These are phyloP conservation scores for Elsinoe batatas DNA, from an alignment of 2,329 filamentous ascomycete genomes.

Conservation along the genomic window DNA sequence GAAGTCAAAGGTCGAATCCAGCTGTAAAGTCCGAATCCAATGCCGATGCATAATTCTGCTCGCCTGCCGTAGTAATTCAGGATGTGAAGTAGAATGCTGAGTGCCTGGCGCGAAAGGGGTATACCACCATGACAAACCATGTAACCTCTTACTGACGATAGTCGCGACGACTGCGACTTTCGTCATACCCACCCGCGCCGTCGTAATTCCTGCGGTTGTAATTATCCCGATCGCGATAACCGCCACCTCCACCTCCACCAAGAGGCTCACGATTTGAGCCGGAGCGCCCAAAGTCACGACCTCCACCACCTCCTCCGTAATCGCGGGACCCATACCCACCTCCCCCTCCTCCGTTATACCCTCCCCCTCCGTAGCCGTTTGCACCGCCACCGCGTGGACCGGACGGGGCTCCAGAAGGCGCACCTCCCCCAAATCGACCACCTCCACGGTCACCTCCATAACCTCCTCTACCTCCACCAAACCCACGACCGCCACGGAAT, in stretches of 20 bases:
- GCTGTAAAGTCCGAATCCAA: neutral
- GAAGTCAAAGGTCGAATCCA: too few relatives aligned
- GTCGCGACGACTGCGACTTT: conserved; percentile 52
- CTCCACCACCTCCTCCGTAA: conserved; percentile 33
- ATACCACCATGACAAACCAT: conserved; percentile 9
- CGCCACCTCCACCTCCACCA: conserved; percentile 42
- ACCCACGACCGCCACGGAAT: conserved; percentile 36
- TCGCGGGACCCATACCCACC: conserved; percentile 27
- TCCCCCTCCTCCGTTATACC: conserved; percentile 22
- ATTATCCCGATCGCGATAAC: conserved; percentile 42
- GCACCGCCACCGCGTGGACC: conserved; percentile 34
- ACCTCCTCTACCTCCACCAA: conserved; percentile 32
- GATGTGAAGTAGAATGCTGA: neutral
- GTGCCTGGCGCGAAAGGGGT: neutral
- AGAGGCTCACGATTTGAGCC: conserved; percentile 61
- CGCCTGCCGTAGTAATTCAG: conserved; percentile 2
- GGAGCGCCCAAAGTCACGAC: conserved; percentile 53
- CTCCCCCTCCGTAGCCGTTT: conserved; percentile 26
- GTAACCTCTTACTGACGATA: conserved; percentile 35
- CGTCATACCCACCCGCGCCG: conserved; percentile 61
- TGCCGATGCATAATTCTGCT: neutral
- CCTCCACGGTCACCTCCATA: conserved; percentile 18
- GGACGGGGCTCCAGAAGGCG: conserved; percentile 40
- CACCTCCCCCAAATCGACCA: conserved; percentile 36
- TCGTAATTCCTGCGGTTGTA: conserved; percentile 55